These are phyloP conservation scores for Astrothelium subdiscretum DNA, from an alignment of 495 filamentous ascomycete genomes.

Conservation along the genomic window DNA sequence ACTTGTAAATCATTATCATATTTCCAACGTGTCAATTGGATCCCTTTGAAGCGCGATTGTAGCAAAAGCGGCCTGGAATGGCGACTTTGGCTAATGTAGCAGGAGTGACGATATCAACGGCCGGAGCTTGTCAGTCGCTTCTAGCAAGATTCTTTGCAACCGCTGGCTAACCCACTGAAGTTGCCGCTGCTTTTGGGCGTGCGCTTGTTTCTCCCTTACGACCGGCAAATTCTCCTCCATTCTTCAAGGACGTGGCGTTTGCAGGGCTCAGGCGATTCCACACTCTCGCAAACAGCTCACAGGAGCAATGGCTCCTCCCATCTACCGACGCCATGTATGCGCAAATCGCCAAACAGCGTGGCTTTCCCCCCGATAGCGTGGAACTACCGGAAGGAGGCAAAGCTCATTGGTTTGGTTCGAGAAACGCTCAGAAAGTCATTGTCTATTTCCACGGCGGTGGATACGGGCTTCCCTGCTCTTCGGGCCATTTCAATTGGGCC, in stretches of 20 bases:
- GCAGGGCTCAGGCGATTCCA: slow-evolving; percentile 22
- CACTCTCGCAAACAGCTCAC: slow-evolving; percentile 14
- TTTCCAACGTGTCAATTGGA: too few species aligned
- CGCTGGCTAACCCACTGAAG: background rate
- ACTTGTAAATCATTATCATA: too few species aligned
- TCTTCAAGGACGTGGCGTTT: slow-evolving; percentile 29
- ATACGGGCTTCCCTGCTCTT: slow-evolving; percentile 35
- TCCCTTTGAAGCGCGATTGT: too few species aligned
- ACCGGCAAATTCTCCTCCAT: slow-evolving; percentile 15
- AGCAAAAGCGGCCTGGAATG: background rate
- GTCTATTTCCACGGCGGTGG: slow-evolving; percentile 56
- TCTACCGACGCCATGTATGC: slow-evolving; percentile 38
- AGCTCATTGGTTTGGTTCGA: slow-evolving; percentile 49
- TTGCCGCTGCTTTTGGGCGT: slow-evolving; percentile 10
- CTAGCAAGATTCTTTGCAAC: background rate
- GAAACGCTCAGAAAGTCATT: slow-evolving; percentile 43
- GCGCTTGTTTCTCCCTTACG: slow-evolving; percentile 18
- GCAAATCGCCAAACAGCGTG: slow-evolving; percentile 32
- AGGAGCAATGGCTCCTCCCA: slow-evolving; percentile 24
- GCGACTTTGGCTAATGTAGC: background rate
- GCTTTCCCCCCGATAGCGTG: slow-evolving; percentile 37
- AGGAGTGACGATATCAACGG: background rate
- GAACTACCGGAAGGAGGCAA: slow-evolving; percentile 33
- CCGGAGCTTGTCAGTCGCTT: background rate
- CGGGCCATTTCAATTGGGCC: slow-evolving; percentile 39